phyloP scores from a whole-genome alignment of 2,329 filamentous ascomycete genomes.

The Ceratocystis variospora region DNA sequence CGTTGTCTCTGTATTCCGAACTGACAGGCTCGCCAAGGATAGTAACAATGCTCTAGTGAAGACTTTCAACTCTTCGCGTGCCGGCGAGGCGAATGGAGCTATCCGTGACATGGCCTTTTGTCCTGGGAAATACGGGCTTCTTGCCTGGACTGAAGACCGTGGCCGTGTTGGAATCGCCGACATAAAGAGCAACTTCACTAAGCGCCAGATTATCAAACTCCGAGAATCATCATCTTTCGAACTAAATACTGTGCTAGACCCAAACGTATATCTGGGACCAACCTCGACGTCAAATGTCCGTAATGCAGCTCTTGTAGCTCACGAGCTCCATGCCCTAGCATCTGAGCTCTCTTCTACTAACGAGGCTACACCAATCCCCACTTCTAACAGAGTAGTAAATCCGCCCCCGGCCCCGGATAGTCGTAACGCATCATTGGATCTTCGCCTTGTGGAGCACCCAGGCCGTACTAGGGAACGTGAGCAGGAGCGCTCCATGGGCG shows the following conservation, averaged over 20 bases:
- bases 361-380: too few species aligned
- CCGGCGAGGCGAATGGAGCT: constrained; percentile 57
- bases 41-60: constrained; percentile 51
- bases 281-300: neutral
- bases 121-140: constrained; percentile 73
- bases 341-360: neutral
- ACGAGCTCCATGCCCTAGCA: neutral
- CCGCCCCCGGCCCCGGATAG: too few species aligned
- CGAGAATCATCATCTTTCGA: constrained; percentile 33
- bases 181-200: constrained; percentile 50
- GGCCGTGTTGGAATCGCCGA: constrained; percentile 63
- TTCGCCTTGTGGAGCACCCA: neutral
- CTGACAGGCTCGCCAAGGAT: constrained; percentile 33
- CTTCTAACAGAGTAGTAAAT: too few species aligned
- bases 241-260: neutral
- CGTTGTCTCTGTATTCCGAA: constrained; percentile 61
- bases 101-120: constrained; percentile 87
- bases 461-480: neutral
- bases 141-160: constrained; percentile 88
- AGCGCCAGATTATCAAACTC: constrained; percentile 55
- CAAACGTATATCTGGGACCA: too few species aligned
- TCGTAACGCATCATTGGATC: neutral
- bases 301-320: constrained; percentile 8
- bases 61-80: constrained; percentile 63
- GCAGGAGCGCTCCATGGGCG: neutral